These are phyloP conservation scores for Cystobasidiopsis lactophilus DNA, from an alignment of 768 basidiomycete genomes.

Conservation along the genomic window DNA sequence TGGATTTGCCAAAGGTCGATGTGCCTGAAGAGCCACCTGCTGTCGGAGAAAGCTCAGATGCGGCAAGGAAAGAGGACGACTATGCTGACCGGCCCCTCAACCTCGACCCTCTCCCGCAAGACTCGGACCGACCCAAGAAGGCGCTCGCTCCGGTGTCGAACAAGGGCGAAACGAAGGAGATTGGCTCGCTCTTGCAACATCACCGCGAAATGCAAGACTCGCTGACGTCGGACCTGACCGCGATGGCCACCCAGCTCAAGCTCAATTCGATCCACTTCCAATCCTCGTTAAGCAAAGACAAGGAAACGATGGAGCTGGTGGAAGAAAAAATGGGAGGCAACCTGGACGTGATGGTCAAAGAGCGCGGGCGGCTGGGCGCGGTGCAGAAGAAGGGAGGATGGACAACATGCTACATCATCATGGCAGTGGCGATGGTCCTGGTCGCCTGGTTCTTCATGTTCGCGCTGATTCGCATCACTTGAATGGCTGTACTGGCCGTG, in stretches of 20 bases:
- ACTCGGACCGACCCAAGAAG: no score
- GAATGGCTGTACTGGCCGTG: no score
- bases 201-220: conserved; percentile 37
- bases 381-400: conserved; percentile 41
- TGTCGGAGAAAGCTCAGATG: no score
- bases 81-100: no score
- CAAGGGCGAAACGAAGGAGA: conserved; percentile 1
- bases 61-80: no score
- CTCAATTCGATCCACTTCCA: conserved; percentile 62
- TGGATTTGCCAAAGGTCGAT: no score
- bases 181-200: conserved; percentile 13
- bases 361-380: conserved; percentile 41
- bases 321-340: conserved; percentile 54
- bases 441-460: conserved; percentile 30
- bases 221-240: conserved; percentile 46
- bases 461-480: no score
- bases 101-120: no score
- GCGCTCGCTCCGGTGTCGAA: no score
- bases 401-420: conserved; percentile 50
- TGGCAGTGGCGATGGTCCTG: conserved; percentile 42
- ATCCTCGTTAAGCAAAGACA: conserved; percentile 47
- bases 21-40: no score
- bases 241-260: conserved; percentile 75
- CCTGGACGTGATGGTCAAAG: conserved; percentile 42
- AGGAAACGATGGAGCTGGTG: conserved; percentile 42